phyloP scores from a whole-genome alignment of 108 stramenopile genomes.

The Nannochloropsis gaditana region DNA sequence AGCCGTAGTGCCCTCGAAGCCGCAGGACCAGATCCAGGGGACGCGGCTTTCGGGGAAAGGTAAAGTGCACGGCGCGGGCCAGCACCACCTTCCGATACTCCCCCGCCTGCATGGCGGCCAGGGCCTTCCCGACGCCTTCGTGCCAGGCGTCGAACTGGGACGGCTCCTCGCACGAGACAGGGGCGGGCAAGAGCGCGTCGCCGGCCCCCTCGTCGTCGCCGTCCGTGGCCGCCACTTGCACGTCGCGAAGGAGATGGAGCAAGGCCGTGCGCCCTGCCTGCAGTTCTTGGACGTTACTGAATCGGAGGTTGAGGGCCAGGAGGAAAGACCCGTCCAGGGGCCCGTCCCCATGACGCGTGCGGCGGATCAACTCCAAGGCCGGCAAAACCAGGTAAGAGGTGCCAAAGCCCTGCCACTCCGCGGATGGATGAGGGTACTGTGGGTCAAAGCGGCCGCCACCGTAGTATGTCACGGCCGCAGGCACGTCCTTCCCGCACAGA shows the following conservation, averaged over 20 bases:
- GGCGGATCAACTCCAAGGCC: slow-evolving; percentile 25
- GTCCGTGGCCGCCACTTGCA: not conserved
- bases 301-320: not conserved
- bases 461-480: slow-evolving; percentile 26
- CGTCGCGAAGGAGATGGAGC: not conserved
- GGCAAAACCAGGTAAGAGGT: slow-evolving; percentile 34
- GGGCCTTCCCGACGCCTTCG: not conserved
- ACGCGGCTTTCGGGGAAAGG: slow-evolving; percentile 19
- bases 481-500: not conserved
- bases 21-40: slow-evolving; percentile 26
- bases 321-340: not conserved
- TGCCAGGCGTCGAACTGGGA: slow-evolving; percentile 14
- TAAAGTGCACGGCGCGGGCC: slow-evolving; percentile 27
- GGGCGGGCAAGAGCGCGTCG: slow-evolving; percentile 21
- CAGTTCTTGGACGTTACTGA: not conserved
- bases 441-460: slow-evolving; percentile 32
- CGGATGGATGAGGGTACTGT: not conserved
- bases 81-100: slow-evolving; percentile 37
- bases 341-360: not conserved
- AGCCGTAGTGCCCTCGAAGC: slow-evolving; percentile 29
- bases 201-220: not conserved
- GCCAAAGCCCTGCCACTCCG: slow-evolving; percentile 33
- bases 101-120: not conserved
- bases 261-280: not conserved
- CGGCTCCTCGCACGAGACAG: not conserved